These are phyloP conservation scores for Calophaca sinica DNA, from an alignment of 306 rosid species.

Conservation along the genomic window DNA sequence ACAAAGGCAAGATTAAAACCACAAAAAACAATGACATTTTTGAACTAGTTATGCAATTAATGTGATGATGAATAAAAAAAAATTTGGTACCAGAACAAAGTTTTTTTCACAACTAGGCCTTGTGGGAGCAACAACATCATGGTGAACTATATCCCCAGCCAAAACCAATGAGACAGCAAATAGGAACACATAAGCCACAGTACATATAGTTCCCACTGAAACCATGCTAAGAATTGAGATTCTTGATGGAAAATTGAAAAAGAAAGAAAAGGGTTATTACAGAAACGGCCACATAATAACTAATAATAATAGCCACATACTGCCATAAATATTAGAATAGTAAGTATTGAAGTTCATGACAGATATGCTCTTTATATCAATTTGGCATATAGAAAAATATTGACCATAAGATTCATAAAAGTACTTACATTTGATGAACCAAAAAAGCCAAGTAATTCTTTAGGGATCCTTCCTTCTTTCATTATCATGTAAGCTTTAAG, in stretches of 20 bases:
- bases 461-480: too few species aligned
- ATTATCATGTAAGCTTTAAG: too few species aligned
- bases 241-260: constrained; percentile 32
- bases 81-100: constrained; percentile 84
- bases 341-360: too few species aligned
- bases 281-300: too few species aligned
- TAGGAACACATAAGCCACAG: constrained; percentile 50
- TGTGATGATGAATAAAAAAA: constrained; percentile 27
- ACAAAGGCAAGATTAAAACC: constrained; percentile 28
- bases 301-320: too few species aligned
- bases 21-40: not conserved
- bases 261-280: constrained; percentile 31
- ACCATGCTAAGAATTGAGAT: constrained; percentile 51
- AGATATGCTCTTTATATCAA: too few species aligned
- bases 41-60: not conserved
- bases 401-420: too few species aligned
- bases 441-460: too few species aligned
- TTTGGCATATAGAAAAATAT: too few species aligned
- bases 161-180: constrained; percentile 56
- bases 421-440: too few species aligned
- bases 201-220: constrained; percentile 51
- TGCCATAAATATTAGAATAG: too few species aligned
- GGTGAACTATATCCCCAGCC: constrained; percentile 95
- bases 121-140: constrained; percentile 75
- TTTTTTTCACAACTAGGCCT: constrained; percentile 90